Percentiles rank a stretch among this genome's conserved stretches.
These are phyloP conservation scores for Eugenia klotzschiana DNA, from an alignment of 441 rosid species.

Conservation along the genomic window DNA sequence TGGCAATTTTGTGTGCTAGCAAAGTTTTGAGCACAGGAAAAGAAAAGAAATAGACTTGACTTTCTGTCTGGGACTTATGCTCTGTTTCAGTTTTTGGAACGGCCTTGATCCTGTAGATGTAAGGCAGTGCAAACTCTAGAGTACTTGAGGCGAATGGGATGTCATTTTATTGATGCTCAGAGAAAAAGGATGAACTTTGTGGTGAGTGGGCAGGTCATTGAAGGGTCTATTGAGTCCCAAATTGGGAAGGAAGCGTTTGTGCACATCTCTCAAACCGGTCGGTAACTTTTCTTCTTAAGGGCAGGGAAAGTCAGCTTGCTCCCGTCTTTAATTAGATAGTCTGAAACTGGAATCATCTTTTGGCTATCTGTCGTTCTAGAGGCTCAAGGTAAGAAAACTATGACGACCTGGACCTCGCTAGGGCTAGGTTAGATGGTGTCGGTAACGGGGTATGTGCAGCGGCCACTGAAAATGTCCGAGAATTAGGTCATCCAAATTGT, in stretches of 20 bases:
- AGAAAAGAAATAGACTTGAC: not conserved
- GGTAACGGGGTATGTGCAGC: not conserved
- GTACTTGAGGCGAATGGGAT: not conserved
- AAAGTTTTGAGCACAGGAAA: not conserved
- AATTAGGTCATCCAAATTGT: not conserved
- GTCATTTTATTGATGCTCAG: not conserved
- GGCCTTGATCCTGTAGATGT: not conserved
- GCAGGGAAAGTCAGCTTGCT: not conserved
- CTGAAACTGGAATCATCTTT: not conserved
- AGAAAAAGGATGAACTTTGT: not conserved
- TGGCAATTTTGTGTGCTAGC: not conserved
- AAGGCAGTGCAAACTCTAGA: not conserved
- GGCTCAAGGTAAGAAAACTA: not conserved
- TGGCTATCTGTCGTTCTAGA: not conserved
- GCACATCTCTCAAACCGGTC: not conserved
- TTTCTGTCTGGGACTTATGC: not conserved
- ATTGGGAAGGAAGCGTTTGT: not conserved
- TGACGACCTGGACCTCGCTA: not conserved
- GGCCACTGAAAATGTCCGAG: not conserved
- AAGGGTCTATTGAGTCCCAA: not conserved
- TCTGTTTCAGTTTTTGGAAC: not conserved
- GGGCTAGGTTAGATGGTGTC: not conserved
- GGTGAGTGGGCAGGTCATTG: not conserved
- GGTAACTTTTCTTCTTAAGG: not conserved
- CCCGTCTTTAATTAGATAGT: not conserved